Base-by-base conservation (phyloP, 1,139 yeast genomes). In the Magnusiomyces magnusii region DNA sequence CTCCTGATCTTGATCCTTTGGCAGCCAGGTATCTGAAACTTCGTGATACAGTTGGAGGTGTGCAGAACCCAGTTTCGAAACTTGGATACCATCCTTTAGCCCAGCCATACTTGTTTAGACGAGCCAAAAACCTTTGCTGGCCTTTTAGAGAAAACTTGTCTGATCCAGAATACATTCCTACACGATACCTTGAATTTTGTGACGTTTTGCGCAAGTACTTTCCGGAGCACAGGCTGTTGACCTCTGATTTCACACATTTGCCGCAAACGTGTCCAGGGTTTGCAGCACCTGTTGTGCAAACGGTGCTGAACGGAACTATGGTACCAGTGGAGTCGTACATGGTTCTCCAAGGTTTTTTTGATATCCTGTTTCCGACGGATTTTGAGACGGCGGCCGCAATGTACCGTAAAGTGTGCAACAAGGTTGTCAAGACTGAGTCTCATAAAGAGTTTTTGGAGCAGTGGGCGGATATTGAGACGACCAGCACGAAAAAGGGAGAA, bases 311-410 rank as follows among this genome's bases (percentile, higher is more conserved):
- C 61, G 83, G 84, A 61, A 77, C 78, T 60, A 86, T 86, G 84
- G 80, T 87, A 2, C 87, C 88, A 54, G 81, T 84, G 0, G 77
- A 84, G 42, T 83, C 93, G 0, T 88, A 85, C 69, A 85, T 89
- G 93, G 87, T 83, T 15, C 78, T 86, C 53, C 96, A 87, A 68
- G 96, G 96, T 0, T 86, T 80, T 66, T 89, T 88, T 69, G 96
- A 89, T 70, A 89, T 90, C 56, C 83, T 88, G 85, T 89, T 89
- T 68, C 89, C 96, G 5, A 89, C 96, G 0, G 87, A 89, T 67
- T 90, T 90, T 70, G 75, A 76, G 9, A 72, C 83, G 19, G 83
- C 86, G 2, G 78, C 83, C 53, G 85, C 83, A 58, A 63, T 89
- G 62, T 90, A 90, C 68, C 75, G 76, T 34, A 81, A 81, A 62